phyloP scores from a whole-genome alignment of 371 early-diverging fungal genomes.

The Rhizopus stolonifer region DNA sequence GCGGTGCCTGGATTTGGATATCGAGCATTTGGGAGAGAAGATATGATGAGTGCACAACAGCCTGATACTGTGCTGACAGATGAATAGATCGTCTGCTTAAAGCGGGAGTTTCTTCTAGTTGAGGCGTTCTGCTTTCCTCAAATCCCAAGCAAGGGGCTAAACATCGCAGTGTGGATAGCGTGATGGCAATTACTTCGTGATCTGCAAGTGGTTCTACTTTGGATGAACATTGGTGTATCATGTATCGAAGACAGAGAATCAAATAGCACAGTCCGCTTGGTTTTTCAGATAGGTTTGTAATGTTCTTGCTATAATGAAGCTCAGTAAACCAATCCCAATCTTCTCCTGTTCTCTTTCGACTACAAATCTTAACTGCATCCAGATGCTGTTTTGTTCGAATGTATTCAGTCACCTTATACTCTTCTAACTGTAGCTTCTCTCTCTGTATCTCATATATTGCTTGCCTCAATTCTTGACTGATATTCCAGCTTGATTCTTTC shows the following conservation, averaged over 20 bases:
- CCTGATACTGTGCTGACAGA: conserved; percentile 40
- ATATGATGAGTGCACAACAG: conserved; percentile 32
- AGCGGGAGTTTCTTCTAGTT: conserved; percentile 14
- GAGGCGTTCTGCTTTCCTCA: background rate
- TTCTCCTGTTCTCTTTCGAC: background rate
- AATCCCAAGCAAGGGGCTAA: conserved; percentile 21
- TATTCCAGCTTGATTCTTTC: conserved; percentile 46
- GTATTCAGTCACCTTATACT: conserved; percentile 32
- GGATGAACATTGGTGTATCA: conserved; percentile 20
- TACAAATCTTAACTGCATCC: conserved; percentile 3
- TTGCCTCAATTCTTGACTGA: conserved; percentile 46
- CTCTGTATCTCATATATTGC: conserved; percentile 36
- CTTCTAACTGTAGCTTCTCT: background rate
- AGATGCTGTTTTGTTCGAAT: conserved; percentile 41
- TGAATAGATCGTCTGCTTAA: conserved; percentile 36
- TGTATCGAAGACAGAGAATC: conserved; percentile 36
- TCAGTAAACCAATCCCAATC: background rate
- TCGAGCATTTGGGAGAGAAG: conserved; percentile 32
- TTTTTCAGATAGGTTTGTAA: background rate
- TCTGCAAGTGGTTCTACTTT: conserved; percentile 19
- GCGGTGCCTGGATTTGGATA: conserved; percentile 10
- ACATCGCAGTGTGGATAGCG: conserved; percentile 29
- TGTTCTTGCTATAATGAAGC: conserved; percentile 2
- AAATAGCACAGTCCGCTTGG: conserved; percentile 1
- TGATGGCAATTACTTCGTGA: conserved; percentile 37